Base-by-base conservation (phyloP, 2,329 filamentous ascomycete species). In the Ascochyta lentis region DNA sequence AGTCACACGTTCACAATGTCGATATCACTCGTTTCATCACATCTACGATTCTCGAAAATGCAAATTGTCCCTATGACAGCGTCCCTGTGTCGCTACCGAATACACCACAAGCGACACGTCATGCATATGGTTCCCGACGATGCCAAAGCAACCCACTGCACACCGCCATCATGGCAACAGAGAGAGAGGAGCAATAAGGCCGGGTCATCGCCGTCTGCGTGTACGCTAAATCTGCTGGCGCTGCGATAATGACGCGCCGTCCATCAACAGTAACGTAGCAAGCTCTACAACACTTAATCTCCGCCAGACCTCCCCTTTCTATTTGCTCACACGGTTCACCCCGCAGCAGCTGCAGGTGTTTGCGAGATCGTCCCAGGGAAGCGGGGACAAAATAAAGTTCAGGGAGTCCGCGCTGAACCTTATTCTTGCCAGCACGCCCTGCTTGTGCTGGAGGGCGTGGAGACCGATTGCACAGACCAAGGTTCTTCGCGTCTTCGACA, bases 1-100 rank as follows among this genome's bases (percentile, higher is more conserved):
- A 55, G 37, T 51, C 39, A 56, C 39, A 52, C 33, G 42, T 52
- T 37, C 44, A 49, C 46, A 40, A 45, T 52, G 50, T 44, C 48
- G 37, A 15, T 45, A 37, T 47, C 42, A 47, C 42, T 51, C 47
- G 35, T 38, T 49, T 39, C 38, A 42, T 43, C 26, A 41, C 16
- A 47, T 23, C 19, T 34, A 43, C 26, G 12, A 23, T 34, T 15
- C 27, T 31, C 31, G 24, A 39, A 46, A 40, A 24, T 43, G 33
- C 42, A 40, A 39, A 37, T 16, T 24, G 13, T 27, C 1, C 38
- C 8, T 19, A 46, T n/a, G 34, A 35, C 46, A 38, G 19, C 41
- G 27, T 29, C 27, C 8, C 24, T 43, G 13, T 37, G 52, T 40
- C 46, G 46, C 46, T 37, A 37, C 46, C 31, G 24, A 31, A 33